phyloP scores from a whole-genome alignment of 1,139 yeast genomes.

The Suhomyces terraborum region DNA sequence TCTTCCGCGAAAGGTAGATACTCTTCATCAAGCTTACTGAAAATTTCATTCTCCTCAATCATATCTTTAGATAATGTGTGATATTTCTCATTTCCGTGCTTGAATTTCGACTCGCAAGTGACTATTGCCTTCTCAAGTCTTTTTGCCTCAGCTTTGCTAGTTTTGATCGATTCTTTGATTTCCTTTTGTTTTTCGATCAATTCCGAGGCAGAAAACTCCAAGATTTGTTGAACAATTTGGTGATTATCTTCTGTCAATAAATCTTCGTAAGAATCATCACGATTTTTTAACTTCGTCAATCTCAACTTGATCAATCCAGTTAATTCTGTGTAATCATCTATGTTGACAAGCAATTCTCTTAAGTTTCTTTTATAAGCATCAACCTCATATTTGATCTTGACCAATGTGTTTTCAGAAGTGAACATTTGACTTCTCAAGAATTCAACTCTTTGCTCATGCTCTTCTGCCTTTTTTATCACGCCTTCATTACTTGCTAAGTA shows the following conservation, averaged over 20 bases:
- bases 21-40: slow-evolving; percentile 23
- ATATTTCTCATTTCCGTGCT: slow-evolving; percentile 24
- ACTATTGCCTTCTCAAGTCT: slow-evolving; percentile 29
- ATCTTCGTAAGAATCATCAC: slow-evolving; percentile 17
- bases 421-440: slow-evolving; percentile 18
- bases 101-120: slow-evolving; percentile 19
- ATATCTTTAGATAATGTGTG: slow-evolving; percentile 17
- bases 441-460: slow-evolving; percentile 17
- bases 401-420: slow-evolving; percentile 17
- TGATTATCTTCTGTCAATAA: slow-evolving; percentile 18
- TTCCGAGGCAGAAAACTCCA: slow-evolving; percentile 18
- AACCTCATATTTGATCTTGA: slow-evolving; percentile 19
- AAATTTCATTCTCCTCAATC: slow-evolving; percentile 20
- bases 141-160: slow-evolving; percentile 16
- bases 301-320: slow-evolving; percentile 15
- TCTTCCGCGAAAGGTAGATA: slow-evolving; percentile 34
- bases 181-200: slow-evolving; percentile 16
- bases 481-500: slow-evolving; percentile 35
- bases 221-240: slow-evolving; percentile 18
- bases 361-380: slow-evolving; percentile 17
- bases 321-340: slow-evolving; percentile 19
- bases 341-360: slow-evolving; percentile 12
- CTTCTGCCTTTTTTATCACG: slow-evolving; percentile 18
- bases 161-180: slow-evolving; percentile 14
- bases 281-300: slow-evolving; percentile 13